Percentiles rank a stretch among this genome's conserved stretches.
phyloP scores from a whole-genome alignment of 139 green algal species.

The Chlamydomonas incerta region DNA sequence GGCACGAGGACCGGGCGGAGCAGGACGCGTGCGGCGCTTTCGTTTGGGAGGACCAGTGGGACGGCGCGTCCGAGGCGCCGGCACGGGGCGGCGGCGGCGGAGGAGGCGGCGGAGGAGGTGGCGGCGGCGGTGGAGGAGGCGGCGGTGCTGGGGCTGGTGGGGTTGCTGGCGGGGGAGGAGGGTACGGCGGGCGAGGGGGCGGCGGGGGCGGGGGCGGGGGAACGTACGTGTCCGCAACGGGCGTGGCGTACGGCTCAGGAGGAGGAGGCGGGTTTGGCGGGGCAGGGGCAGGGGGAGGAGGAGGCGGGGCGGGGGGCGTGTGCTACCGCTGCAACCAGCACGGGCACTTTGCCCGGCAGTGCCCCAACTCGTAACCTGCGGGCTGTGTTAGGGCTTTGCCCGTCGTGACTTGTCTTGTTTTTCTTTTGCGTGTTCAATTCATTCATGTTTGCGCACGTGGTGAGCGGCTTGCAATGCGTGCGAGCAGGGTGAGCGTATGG shows the following conservation, averaged over 20 bases:
- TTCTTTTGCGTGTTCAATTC: too few species aligned
- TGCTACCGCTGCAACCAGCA: constrained; percentile 61
- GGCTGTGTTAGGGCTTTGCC: too few species aligned
- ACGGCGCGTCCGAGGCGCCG: constrained; percentile 5
- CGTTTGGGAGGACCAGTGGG: constrained; percentile 61
- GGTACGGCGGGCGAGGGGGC: not conserved
- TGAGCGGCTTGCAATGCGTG: too few species aligned
- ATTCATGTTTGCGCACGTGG: too few species aligned
- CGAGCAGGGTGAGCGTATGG: too few species aligned
- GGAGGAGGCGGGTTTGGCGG: too few species aligned
- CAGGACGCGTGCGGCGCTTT: constrained; percentile 47
- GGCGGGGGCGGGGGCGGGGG: not conserved
- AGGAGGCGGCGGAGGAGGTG: not conserved
- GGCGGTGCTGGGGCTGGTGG: too few species aligned
- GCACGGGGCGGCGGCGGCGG: not conserved
- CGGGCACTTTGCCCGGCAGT: constrained; percentile 54
- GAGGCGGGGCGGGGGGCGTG: not conserved
- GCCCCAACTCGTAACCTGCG: constrained; percentile 21
- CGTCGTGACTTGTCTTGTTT: too few species aligned
- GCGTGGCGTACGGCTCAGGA: not conserved
- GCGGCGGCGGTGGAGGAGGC: not conserved
- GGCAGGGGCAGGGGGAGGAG: not conserved
- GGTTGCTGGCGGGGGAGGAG: not conserved
- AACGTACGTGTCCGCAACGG: not conserved
- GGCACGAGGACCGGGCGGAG: constrained; percentile 26